phyloP scores from a whole-genome alignment of 768 basidiomycete species.

The Lactifluus volemus region DNA sequence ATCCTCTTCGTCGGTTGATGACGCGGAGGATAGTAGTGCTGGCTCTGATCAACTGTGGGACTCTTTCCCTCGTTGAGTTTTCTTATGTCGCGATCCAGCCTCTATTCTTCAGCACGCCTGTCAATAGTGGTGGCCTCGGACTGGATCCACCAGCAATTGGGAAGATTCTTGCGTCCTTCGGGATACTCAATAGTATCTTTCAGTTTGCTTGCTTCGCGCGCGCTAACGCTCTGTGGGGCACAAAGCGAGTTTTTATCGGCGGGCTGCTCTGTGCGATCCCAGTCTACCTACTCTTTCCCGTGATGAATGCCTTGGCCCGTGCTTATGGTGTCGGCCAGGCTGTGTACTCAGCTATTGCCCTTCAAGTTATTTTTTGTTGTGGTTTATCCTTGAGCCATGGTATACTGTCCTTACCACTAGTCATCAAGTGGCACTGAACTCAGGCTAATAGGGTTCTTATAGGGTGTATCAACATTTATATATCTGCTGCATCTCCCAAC shows the following conservation, averaged over 20 bases:
- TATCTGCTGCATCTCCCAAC: slow-evolving; percentile 27
- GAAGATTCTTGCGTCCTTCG: slow-evolving; percentile 34
- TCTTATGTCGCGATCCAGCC: slow-evolving; percentile 38
- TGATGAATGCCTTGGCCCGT: too few species aligned
- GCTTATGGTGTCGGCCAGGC: too few species aligned
- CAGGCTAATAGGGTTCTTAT: neutral
- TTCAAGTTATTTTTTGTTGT: slow-evolving; percentile 32
- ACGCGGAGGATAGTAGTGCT: slow-evolving; percentile 36
- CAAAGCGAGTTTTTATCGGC: slow-evolving; percentile 43
- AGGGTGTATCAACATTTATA: slow-evolving; percentile 68
- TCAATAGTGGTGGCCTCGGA: slow-evolving; percentile 60
- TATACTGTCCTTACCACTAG: slow-evolving; percentile 26
- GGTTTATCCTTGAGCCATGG: slow-evolving; percentile 47
- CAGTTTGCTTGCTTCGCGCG: slow-evolving; percentile 61
- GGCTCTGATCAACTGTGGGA: slow-evolving; percentile 56
- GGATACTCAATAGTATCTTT: slow-evolving; percentile 54
- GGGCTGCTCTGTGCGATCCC: too few species aligned
- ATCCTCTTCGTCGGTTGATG: too few species aligned
- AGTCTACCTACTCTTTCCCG: too few species aligned
- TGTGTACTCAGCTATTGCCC: too few species aligned
- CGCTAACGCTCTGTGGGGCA: slow-evolving; percentile 51
- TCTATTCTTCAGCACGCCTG: slow-evolving; percentile 42
- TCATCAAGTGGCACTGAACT: neutral
- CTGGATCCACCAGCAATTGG: neutral
- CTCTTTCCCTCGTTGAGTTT: slow-evolving; percentile 59